Evolutionary conservation across 1,284 basidiomycete species (phyloP).

Genomic region (Cutaneotrichosporon cavernicola): DNA sequence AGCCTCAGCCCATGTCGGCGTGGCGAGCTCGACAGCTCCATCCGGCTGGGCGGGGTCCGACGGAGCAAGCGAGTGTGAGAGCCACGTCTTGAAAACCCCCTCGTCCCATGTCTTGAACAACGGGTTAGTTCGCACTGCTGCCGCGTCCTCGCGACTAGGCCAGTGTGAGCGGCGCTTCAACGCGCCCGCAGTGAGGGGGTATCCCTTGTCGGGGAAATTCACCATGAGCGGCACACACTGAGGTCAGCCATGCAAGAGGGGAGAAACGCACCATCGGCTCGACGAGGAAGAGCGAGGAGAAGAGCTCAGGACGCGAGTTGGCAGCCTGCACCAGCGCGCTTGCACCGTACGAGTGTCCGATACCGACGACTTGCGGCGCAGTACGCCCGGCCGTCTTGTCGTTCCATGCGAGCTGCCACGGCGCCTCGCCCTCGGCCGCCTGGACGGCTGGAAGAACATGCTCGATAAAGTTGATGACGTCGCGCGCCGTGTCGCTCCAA

Average conservation of each 20-base stretch:
- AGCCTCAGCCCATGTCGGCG: constrained; percentile 41
- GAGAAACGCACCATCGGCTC: constrained; percentile 61
- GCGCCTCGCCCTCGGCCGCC: not conserved
- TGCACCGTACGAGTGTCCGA: constrained; percentile 82
- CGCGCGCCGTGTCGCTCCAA: constrained; percentile 53
- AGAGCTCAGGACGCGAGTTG: constrained; percentile 64
- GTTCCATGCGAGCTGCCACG: constrained; percentile 53
- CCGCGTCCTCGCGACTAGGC: constrained; percentile 63
- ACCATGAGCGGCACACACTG: constrained; percentile 29
- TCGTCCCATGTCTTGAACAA: constrained; percentile 56
- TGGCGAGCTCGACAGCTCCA: constrained; percentile 35
- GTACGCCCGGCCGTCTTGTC: constrained; percentile 41
- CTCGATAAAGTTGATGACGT: constrained; percentile 52
- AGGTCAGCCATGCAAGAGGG: not conserved
- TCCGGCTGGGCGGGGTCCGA: constrained; percentile 25
- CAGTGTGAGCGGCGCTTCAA: constrained; percentile 66
- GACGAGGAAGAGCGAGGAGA: constrained; percentile 70
- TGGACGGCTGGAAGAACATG: constrained; percentile 48
- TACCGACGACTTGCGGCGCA: constrained; percentile 53
- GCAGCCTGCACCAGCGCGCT: constrained; percentile 65
- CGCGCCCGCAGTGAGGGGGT: constrained; percentile 54
- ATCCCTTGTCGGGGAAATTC: constrained; percentile 19
- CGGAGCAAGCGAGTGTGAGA: constrained; percentile 63
- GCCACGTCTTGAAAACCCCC: constrained; percentile 64
- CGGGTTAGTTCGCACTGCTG: constrained; percentile 57